Evolutionary conservation across 306 rosid species (phyloP).

Genomic region (Crotalaria pallida): DNA sequence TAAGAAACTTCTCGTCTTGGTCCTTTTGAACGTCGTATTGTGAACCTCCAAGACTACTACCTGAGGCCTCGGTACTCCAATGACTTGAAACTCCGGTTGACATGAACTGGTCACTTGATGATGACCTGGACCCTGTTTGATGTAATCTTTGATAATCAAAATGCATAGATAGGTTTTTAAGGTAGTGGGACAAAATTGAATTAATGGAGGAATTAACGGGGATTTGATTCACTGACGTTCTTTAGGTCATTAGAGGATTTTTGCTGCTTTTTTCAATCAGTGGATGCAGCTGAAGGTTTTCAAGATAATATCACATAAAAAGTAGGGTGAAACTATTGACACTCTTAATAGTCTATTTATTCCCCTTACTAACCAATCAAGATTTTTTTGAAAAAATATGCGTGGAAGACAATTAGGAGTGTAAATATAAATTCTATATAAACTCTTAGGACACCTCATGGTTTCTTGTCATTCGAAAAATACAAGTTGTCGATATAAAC

Average conservation of each 20-base stretch:
- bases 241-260: background rate
- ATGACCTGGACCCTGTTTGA: conserved; percentile 30
- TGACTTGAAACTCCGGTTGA: conserved; percentile 13
- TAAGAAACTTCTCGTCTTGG: conserved; percentile 7
- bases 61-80: conserved; percentile 2
- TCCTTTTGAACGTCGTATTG: background rate
- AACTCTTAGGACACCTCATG: too few species aligned
- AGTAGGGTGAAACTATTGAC: too few species aligned
- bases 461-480: too few species aligned
- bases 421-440: too few species aligned
- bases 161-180: background rate
- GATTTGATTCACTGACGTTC: background rate
- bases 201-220: background rate
- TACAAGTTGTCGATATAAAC: too few species aligned
- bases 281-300: background rate
- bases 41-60: background rate
- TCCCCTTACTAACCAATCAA: too few species aligned
- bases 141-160: background rate
- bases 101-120: conserved; percentile 26
- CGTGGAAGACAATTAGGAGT: too few species aligned
- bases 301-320: background rate
- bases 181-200: background rate
- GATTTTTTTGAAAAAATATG: too few species aligned
- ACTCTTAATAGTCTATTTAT: too few species aligned
- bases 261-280: background rate